Percentiles rank a stretch among this genome's conserved stretches.
These are phyloP conservation scores for Monosporascus sp. DNA, from an alignment of 2,329 filamentous ascomycete species.

Conservation along the genomic window DNA sequence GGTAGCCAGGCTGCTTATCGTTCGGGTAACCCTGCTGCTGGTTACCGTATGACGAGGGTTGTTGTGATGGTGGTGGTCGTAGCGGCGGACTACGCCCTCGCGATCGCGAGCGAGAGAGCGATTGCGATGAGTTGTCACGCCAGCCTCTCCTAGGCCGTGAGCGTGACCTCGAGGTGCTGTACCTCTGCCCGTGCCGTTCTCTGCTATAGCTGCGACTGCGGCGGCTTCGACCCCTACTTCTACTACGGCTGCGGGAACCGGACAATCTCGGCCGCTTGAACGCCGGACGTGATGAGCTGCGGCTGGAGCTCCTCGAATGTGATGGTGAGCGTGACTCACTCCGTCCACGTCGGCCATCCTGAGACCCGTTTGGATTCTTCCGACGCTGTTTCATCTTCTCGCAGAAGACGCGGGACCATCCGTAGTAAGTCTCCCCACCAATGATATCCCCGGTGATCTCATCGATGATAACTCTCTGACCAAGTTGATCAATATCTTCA, in stretches of 20 bases:
- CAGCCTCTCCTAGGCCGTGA: conserved; percentile 20
- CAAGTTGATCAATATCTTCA: conserved; percentile 68
- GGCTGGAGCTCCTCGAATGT: conserved; percentile 28
- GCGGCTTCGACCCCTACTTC: conserved; percentile 27
- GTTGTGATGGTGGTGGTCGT: conserved; percentile 2
- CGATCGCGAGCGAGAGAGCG: conserved; percentile 14
- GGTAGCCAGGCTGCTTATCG: conserved; percentile 9
- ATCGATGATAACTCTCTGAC: conserved; percentile 61
- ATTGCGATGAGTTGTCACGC: conserved; percentile 8
- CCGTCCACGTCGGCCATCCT: conserved; percentile 19
- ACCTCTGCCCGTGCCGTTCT: conserved; percentile 18
- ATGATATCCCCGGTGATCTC: conserved; percentile 60
- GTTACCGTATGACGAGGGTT: conserved; percentile 4
- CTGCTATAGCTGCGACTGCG: conserved; percentile 18
- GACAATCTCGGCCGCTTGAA: conserved; percentile 37
- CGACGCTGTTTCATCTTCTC: conserved; percentile 66
- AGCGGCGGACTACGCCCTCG: conserved; percentile 7
- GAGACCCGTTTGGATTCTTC: conserved; percentile 24
- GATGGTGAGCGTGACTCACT: conserved; percentile 30
- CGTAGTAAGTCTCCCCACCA: conserved; percentile 74
- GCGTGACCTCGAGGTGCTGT: conserved; percentile 24
- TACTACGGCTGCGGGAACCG: conserved; percentile 24
- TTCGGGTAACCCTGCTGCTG: conserved; percentile 4
- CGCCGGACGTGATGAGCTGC: conserved; percentile 29
- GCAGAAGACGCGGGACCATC: conserved; percentile 78